phyloP scores from a whole-genome alignment of 225 moss, liverwort and hornwort genomes.

The Sphagnum tenellum region DNA sequence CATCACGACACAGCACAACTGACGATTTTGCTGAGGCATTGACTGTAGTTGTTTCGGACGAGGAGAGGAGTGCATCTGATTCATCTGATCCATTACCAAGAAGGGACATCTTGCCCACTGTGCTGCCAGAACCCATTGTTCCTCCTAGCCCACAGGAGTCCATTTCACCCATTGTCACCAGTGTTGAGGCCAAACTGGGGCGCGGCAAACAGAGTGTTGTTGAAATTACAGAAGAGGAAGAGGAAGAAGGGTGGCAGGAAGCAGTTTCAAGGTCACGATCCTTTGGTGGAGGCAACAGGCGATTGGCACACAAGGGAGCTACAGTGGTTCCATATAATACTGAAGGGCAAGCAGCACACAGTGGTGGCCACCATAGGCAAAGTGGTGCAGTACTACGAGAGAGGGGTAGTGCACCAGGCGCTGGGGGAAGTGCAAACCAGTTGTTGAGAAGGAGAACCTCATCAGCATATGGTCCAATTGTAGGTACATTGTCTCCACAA shows the following conservation, averaged over 20 bases:
- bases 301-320: slow-evolving; percentile 18
- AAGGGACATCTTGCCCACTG: slow-evolving; percentile 8
- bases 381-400: slow-evolving; percentile 14
- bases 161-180: no score
- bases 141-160: slow-evolving; percentile 10
- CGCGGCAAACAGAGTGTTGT: background rate
- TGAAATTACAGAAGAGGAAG: slow-evolving; percentile 25
- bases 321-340: slow-evolving; percentile 13
- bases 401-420: slow-evolving; percentile 27
- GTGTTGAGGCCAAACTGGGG: no score
- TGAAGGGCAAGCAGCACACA: slow-evolving; percentile 12
- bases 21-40: slow-evolving; percentile 10
- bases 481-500: background rate
- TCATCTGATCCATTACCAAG: slow-evolving; percentile 10
- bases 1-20: slow-evolving; percentile 9
- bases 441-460: slow-evolving; percentile 16
- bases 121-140: background rate
- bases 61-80: slow-evolving; percentile 12
- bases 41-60: slow-evolving; percentile 8
- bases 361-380: slow-evolving; percentile 22
- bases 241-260: slow-evolving; percentile 66
- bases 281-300: slow-evolving; percentile 29
- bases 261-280: slow-evolving; percentile 38
- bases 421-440: slow-evolving; percentile 10
- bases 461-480: slow-evolving; percentile 1